Conservation (phyloP, 345 rosid genomes). For the Rubroshorea leprosula region DNA sequence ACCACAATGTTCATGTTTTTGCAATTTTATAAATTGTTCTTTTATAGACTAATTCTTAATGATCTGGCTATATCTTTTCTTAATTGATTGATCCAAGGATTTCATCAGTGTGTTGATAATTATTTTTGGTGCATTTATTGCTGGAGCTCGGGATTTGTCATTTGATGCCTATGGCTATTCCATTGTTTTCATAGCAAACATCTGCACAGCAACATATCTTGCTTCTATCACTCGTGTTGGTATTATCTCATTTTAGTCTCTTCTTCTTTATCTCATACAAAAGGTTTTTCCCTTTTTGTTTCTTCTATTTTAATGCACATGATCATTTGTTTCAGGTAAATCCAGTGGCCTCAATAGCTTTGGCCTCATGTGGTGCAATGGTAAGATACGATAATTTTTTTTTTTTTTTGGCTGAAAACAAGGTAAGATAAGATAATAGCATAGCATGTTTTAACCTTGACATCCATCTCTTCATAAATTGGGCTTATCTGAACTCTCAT, state of each 20-base stretch:
- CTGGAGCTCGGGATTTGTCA: slow-evolving; percentile 71
- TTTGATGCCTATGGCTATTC: slow-evolving; percentile 70
- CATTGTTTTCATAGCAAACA: slow-evolving; percentile 62
- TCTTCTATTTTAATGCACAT: not conserved
- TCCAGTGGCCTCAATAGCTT: slow-evolving; percentile 62
- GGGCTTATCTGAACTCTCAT: not conserved
- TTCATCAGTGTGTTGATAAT: slow-evolving; percentile 61
- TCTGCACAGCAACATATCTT: slow-evolving; percentile 65
- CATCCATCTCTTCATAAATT: not conserved
- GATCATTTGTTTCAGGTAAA: slow-evolving; percentile 33
- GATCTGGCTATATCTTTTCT: slow-evolving; percentile 14
- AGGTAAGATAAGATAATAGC: not conserved
- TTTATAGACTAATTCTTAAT: slow-evolving; percentile 1
- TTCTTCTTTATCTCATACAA: not conserved
- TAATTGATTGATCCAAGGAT: slow-evolving; percentile 32
- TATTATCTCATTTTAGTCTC: slow-evolving; percentile 15
- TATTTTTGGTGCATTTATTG: slow-evolving; percentile 55
- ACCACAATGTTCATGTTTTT: not conserved
- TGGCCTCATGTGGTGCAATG: slow-evolving; percentile 72
- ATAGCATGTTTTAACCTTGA: not conserved
- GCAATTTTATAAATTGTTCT: not conserved
- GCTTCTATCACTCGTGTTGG: slow-evolving; percentile 61
- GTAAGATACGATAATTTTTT: no score
- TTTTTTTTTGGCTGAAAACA: no score
- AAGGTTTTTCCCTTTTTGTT: not conserved